Percentiles rank a stretch among this genome's conserved stretches.
Evolutionary conservation across 164 flowering plant species (phyloP).

Genomic region (Nymphaea thermarum): DNA sequence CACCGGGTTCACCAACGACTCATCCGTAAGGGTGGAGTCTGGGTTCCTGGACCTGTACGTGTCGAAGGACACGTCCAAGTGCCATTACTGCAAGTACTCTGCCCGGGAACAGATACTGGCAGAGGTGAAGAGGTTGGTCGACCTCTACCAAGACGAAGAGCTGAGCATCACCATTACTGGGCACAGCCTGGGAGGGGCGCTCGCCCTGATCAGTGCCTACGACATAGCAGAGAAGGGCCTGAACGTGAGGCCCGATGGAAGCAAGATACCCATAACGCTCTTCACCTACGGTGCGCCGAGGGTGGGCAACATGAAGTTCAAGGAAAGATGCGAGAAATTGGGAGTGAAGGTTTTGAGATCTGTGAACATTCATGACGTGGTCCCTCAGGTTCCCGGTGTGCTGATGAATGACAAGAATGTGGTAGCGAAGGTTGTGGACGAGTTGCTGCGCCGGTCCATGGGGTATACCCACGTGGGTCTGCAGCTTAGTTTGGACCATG

Average conservation of each 20-base stretch:
- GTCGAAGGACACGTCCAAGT: conserved; percentile 16
- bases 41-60: conserved; percentile 76
- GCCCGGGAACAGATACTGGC: conserved; percentile 60
- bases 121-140: conserved; percentile 32
- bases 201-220: conserved; percentile 61
- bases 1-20: conserved; percentile 47
- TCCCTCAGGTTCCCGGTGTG: conserved; percentile 62
- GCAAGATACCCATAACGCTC: conserved; percentile 32
- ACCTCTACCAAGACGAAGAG: conserved; percentile 37
- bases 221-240: conserved; percentile 62
- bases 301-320: conserved; percentile 63
- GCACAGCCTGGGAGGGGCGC: conserved; percentile 69
- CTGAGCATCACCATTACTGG: conserved; percentile 70
- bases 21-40: conserved; percentile 46
- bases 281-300: conserved; percentile 67
- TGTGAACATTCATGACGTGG: conserved; percentile 55
- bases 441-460: conserved; percentile 30
- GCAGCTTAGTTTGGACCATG: conserved; percentile 54
- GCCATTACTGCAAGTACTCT: conserved; percentile 43
- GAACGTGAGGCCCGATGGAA: conserved; percentile 17
- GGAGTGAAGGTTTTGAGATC: conserved; percentile 72
- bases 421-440: conserved; percentile 21
- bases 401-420: conserved; percentile 39
- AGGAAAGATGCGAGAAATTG: conserved; percentile 35
- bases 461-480: conserved; percentile 70